Percentiles rank a stretch among this genome's conserved stretches.
These are phyloP conservation scores for Daldinia bambusicola DNA, from an alignment of 495 filamentous ascomycete genomes.

Conservation along the genomic window DNA sequence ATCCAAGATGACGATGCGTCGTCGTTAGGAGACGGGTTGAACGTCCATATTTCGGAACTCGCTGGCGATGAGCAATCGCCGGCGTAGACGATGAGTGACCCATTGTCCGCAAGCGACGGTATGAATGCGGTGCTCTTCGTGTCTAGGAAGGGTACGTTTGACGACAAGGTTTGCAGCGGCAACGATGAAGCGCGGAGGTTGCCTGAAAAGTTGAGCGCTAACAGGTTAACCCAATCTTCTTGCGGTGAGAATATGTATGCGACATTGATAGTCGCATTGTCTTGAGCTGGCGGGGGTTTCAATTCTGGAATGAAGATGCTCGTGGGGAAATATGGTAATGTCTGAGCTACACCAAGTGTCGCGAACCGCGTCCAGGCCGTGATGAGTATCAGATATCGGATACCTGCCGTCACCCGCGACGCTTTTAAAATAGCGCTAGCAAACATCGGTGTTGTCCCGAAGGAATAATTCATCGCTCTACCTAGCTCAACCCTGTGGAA, in stretches of 20 bases:
- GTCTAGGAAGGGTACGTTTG: conserved; percentile 72
- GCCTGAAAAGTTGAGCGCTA: conserved; percentile 70
- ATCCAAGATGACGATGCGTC: conserved; percentile 43
- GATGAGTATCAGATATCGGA: conserved; percentile 38
- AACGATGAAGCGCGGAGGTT: conserved; percentile 63
- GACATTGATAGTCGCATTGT: conserved; percentile 36
- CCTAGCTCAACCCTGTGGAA: conserved; percentile 38
- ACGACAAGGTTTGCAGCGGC: conserved; percentile 65
- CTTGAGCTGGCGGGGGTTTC: conserved; percentile 52
- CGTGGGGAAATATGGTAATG: conserved; percentile 80
- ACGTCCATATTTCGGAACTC: conserved; percentile 53
- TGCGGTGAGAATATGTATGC: conserved; percentile 69
- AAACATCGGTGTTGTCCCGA: conserved; percentile 43
- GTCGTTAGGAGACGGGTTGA: conserved; percentile 36
- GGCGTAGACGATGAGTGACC: conserved; percentile 73
- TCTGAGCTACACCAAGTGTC: conserved; percentile 43
- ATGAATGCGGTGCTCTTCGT: conserved; percentile 63
- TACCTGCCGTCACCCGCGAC: conserved; percentile 38
- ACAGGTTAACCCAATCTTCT: conserved; percentile 62
- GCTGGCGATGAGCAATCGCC: conserved; percentile 70
- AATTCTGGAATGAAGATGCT: conserved; percentile 67
- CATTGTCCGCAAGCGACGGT: conserved; percentile 70
- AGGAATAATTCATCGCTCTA: conserved; percentile 44
- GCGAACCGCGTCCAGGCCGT: conserved; percentile 31
- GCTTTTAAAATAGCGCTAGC: conserved; percentile 38